Conservation (phyloP, 768 basidiomycete species). For the Grammothele lineata region DNA sequence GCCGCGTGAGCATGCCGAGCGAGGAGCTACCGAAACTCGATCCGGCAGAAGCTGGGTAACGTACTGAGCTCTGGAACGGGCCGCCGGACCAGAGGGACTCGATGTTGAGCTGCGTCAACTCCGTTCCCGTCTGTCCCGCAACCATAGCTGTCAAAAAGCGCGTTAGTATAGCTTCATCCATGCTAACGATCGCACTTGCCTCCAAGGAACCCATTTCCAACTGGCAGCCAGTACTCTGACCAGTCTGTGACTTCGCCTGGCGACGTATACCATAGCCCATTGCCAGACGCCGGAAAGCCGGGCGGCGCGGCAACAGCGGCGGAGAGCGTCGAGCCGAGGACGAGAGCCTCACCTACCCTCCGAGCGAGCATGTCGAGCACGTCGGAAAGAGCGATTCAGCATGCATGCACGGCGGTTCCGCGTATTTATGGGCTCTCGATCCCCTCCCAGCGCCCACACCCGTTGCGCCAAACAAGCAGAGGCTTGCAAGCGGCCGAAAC, state of each 20-base stretch:
- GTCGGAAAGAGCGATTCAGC: neutral
- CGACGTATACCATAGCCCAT: slow-evolving; percentile 66
- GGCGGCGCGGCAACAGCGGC: slow-evolving; percentile 25
- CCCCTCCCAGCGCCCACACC: too few species aligned
- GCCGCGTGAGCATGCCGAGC: neutral
- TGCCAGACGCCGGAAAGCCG: slow-evolving; percentile 68
- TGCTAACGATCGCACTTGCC: slow-evolving; percentile 32
- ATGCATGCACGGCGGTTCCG: neutral
- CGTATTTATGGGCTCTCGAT: slow-evolving; percentile 8
- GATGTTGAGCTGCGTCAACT: slow-evolving; percentile 66
- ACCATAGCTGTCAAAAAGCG: slow-evolving; percentile 53
- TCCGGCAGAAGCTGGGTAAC: too few species aligned
- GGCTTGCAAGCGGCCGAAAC: too few species aligned
- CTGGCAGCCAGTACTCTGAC: slow-evolving; percentile 58
- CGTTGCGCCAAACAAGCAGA: too few species aligned
- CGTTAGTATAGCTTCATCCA: too few species aligned
- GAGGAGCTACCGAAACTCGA: too few species aligned
- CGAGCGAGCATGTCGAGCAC: slow-evolving; percentile 7
- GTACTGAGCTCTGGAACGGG: slow-evolving; percentile 60
- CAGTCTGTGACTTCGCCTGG: slow-evolving; percentile 42
- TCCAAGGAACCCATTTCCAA: slow-evolving; percentile 72
- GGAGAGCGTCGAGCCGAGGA: slow-evolving; percentile 2
- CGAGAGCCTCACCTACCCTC: slow-evolving; percentile 4
- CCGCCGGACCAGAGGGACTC: slow-evolving; percentile 78
- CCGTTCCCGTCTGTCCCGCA: slow-evolving; percentile 55